Conservation (phyloP, 1,284 basidiomycete genomes). For the Anthracocystis setariae region DNA sequence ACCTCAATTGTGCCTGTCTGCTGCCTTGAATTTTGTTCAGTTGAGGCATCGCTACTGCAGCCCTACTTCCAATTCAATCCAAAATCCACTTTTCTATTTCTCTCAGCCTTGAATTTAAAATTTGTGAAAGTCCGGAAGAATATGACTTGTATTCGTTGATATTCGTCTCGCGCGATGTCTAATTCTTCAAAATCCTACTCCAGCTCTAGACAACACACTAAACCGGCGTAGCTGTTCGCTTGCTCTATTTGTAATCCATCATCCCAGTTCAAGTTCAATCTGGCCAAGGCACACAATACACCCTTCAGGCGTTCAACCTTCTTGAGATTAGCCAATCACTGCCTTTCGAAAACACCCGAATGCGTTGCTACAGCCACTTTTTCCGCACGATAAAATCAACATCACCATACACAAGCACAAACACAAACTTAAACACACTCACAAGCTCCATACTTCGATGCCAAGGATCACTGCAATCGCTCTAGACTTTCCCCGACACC, state of each 20-base stretch:
- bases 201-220: neutral
- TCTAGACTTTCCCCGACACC: too few species aligned
- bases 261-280: neutral
- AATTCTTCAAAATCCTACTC: constrained; percentile 1
- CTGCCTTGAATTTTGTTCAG: constrained; percentile 3
- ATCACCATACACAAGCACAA: neutral
- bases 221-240: constrained; percentile 11
- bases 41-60: neutral
- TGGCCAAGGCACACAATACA: neutral
- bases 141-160: neutral
- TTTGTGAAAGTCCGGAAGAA: neutral
- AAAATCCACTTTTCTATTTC: neutral
- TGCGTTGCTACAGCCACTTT: neutral
- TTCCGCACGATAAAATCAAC: constrained; percentile 25
- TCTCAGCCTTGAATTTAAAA: neutral
- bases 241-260: constrained; percentile 36
- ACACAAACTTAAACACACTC: too few species aligned
- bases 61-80: neutral
- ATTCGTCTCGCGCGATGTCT: constrained; percentile 1
- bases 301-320: neutral
- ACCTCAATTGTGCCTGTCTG: constrained; percentile 10
- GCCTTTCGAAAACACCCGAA: constrained; percentile 49
- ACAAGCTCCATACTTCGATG: too few species aligned
- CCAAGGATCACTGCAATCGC: too few species aligned
- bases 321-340: constrained; percentile 40